Percentiles rank a stretch among this genome's conserved stretches.
Evolutionary conservation across 371 early-diverging fungal species (phyloP).

Genomic region (Actinomucor elegans): DNA sequence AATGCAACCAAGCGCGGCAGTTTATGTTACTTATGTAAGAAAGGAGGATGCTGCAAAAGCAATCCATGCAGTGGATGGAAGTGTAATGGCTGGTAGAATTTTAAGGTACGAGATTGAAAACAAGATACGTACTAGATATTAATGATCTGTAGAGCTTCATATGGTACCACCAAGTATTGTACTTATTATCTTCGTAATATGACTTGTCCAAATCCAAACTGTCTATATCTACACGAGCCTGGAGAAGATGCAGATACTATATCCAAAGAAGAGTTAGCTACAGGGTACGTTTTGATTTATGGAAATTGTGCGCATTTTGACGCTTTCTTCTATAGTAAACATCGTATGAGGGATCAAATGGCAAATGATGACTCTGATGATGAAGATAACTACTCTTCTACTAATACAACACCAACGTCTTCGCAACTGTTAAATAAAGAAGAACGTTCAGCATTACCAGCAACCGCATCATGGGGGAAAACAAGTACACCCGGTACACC

Average conservation of each 20-base stretch:
- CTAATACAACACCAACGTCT: not conserved
- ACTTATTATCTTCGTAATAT: slow-evolving; percentile 90
- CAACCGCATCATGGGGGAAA: slow-evolving; percentile 68
- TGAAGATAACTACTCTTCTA: slow-evolving; percentile 6
- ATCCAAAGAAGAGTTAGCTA: slow-evolving; percentile 64
- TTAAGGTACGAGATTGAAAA: slow-evolving; percentile 53
- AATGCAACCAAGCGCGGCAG: slow-evolving; percentile 65
- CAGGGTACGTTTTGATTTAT: no score
- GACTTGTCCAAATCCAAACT: slow-evolving; percentile 89
- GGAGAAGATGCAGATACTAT: slow-evolving; percentile 86
- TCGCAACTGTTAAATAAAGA: no score
- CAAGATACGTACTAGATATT: not conserved
- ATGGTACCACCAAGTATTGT: slow-evolving; percentile 98
- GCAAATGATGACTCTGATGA: slow-evolving; percentile 31
- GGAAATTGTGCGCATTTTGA: no score
- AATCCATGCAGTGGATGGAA: slow-evolving; percentile 92
- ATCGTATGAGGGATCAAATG: slow-evolving; percentile 58
- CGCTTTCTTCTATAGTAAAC: no score
- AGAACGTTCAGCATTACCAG: slow-evolving; percentile 60
- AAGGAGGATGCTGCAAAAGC: slow-evolving; percentile 91
- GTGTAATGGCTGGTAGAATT: slow-evolving; percentile 83
- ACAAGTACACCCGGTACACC: slow-evolving; percentile 54
- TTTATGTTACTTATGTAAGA: slow-evolving; percentile 86
- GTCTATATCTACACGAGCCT: slow-evolving; percentile 94
- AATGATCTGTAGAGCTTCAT: slow-evolving; percentile 43